Conservation (phyloP, 2,329 filamentous ascomycete species). For the Venturia asperata region DNA sequence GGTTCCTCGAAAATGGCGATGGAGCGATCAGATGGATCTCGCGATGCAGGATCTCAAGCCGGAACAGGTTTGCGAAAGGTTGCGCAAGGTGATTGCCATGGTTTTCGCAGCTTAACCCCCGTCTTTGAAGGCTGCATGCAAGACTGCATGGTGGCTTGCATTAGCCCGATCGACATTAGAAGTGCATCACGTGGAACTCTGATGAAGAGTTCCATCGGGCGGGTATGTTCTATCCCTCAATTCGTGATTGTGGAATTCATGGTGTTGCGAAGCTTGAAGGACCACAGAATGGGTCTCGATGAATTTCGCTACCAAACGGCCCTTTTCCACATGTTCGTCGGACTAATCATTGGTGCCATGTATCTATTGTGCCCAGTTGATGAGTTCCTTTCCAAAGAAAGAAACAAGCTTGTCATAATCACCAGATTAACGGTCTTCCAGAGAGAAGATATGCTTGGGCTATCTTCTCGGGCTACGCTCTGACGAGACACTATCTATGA, state of each 20-base stretch:
- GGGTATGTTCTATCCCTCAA: no score
- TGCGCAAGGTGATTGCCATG: conserved; percentile 9
- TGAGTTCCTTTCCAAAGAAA: no score
- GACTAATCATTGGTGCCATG: neutral
- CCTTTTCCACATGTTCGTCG: neutral
- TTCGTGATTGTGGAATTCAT: neutral
- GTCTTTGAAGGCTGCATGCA: neutral
- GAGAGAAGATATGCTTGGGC: no score
- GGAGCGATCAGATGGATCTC: neutral
- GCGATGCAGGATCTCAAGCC: neutral
- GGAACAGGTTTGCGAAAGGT: neutral
- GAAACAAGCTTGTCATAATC: no score
- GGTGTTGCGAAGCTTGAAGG: neutral
- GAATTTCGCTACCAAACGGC: neutral
- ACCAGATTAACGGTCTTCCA: no score
- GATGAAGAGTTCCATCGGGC: no score
- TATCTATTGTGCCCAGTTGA: neutral
- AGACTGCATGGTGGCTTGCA: conserved; percentile 3
- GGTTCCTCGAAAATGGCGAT: neutral
- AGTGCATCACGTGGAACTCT: neutral
- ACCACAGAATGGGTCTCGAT: no score
- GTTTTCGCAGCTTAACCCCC: neutral
- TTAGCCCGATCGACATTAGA: neutral
- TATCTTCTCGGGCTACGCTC: no score
- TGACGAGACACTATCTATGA: neutral